Evolutionary conservation across 2,329 filamentous ascomycete genomes (phyloP).

Genomic region (Talaromyces sp.): DNA sequence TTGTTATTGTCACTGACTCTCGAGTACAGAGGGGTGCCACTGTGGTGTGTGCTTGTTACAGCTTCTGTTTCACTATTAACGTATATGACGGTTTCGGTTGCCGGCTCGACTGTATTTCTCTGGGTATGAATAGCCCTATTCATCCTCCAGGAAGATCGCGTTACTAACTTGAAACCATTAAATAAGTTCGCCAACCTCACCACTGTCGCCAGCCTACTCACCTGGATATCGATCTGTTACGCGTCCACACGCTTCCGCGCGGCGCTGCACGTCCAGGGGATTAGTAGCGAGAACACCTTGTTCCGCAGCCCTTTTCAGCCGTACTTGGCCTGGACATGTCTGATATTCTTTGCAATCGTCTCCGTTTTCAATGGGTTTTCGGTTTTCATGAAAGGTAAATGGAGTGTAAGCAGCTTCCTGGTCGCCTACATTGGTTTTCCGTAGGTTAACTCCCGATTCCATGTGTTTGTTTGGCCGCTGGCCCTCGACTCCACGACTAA

Average conservation of each 20-base stretch:
- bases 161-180: neutral
- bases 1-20: neutral
- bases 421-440: constrained; percentile 53
- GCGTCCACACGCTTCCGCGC: neutral
- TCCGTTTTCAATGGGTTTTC: constrained; percentile 70
- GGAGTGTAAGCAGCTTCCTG: constrained; percentile 55
- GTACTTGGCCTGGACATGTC: constrained; percentile 53
- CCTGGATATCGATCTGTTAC: constrained; percentile 47
- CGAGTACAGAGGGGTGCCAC: constrained; percentile 53
- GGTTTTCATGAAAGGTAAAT: constrained; percentile 47
- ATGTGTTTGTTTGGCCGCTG: neutral
- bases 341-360: constrained; percentile 51
- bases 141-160: neutral
- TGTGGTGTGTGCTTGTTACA: constrained; percentile 52
- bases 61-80: constrained; percentile 58
- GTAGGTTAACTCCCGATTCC: neutral
- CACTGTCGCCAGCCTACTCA: constrained; percentile 63
- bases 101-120: constrained; percentile 58
- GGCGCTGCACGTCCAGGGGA: neutral
- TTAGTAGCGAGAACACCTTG: neutral
- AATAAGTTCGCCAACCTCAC: constrained; percentile 60
- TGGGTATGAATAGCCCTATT: constrained; percentile 40
- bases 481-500: neutral
- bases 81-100: constrained; percentile 57
- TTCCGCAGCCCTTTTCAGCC: constrained; percentile 44